Base-by-base conservation (phyloP, 176 grass and related monocot genomes). In the Rhynchospora breviuscula region DNA sequence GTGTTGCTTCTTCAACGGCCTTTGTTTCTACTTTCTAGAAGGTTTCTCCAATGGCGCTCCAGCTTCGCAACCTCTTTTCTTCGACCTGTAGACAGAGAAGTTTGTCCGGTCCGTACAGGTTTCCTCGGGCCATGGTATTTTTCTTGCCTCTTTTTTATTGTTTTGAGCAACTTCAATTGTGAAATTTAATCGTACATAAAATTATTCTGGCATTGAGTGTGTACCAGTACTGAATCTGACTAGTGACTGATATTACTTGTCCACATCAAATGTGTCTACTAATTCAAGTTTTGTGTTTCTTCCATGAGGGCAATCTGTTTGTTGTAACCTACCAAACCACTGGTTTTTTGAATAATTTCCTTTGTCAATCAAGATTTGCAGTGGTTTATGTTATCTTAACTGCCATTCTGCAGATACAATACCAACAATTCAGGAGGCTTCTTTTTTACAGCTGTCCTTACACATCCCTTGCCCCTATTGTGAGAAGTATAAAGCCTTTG, bases 11-110 rank as follows among this genome's bases (percentile, higher is more conserved):
- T 84, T 46, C 8, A 40, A 14, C 7, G 52, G 71, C 19, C 19
- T 53, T 19, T 45, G 26, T 26, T 75, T 75, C 46, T 75, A 75
- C 12, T 75, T 53, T 53, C 3, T 75, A 53, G n/a, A 75, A 75
- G 21, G 19, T 13, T 68, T 59, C 53, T 18, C 25, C 13, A 31
- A 98, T 98, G 95, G 91, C 89, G 17, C 91, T 95, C 64, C 92
- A 93, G 86, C 82, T 98, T 31, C 90, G 89, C 53, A 90, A 85
- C 67, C 75, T 95, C 79, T 83, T 98, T 84, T 62, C 84, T 45
- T 73, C 87, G 47, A 87, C 84, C 51, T 93, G 43, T 81, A 62
- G 81, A 25, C 81, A 75, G 77, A 81, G 85, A 83, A 81, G 81
- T 54, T 10, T 86, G 80, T 44, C 79, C 69, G 85, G 70, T 78